These are phyloP conservation scores for Talaromyces sp. DNA, from an alignment of 2,329 filamentous ascomycete genomes.

Conservation along the genomic window DNA sequence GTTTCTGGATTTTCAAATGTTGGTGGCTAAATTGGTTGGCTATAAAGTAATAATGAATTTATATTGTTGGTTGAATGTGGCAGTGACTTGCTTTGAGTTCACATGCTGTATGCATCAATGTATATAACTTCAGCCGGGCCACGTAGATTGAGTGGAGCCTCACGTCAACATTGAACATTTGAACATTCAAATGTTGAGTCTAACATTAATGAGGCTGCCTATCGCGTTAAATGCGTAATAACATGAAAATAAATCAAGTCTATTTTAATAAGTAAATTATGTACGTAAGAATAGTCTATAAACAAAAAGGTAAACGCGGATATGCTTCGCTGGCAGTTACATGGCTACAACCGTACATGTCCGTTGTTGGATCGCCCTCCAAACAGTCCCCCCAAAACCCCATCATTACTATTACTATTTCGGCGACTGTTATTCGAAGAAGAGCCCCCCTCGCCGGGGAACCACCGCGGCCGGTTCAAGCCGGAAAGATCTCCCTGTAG, in stretches of 20 bases:
- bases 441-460: slow-evolving; percentile 52
- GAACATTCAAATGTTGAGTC: too few species aligned
- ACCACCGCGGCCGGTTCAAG: slow-evolving; percentile 76
- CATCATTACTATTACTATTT: slow-evolving; percentile 11
- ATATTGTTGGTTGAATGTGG: not conserved
- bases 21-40: too few species aligned
- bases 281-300: slow-evolving; percentile 1
- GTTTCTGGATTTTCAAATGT: too few species aligned
- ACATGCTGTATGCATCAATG: too few species aligned
- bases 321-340: not conserved
- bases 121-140: not conserved
- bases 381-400: slow-evolving; percentile 34
- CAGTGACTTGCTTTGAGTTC: too few species aligned
- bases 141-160: too few species aligned
- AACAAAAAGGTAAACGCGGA: not conserved
- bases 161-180: too few species aligned
- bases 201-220: too few species aligned
- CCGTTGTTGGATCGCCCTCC: slow-evolving; percentile 36
- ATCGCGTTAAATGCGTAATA: too few species aligned
- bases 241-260: not conserved
- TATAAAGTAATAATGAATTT: too few species aligned
- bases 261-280: not conserved
- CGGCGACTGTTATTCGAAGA: slow-evolving; percentile 16
- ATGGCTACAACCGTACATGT: slow-evolving; percentile 31
- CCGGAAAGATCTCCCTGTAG: slow-evolving; percentile 59